phyloP scores from a whole-genome alignment of 2,329 filamentous ascomycete species.

The Hirsutella thompsonii region DNA sequence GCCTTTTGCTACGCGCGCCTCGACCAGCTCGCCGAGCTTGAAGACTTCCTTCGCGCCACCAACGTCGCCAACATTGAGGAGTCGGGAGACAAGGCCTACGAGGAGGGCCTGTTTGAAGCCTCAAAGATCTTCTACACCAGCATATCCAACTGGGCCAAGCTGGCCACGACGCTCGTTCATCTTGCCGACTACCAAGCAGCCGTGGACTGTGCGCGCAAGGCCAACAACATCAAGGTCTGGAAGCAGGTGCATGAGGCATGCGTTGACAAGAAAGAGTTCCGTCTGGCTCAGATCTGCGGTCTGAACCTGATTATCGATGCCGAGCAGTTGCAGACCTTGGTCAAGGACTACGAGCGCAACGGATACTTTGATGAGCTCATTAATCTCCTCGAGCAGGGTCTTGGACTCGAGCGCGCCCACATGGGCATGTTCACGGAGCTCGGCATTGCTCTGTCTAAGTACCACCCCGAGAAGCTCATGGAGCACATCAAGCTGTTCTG shows the following conservation, averaged over 20 bases:
- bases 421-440: constrained; percentile 97
- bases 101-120: constrained; percentile 85
- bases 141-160: constrained; percentile 99
- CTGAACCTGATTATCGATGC: constrained; percentile 96
- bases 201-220: constrained; percentile 94
- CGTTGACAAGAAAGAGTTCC: constrained; percentile 96
- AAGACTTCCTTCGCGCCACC: constrained; percentile 85
- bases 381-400: constrained; percentile 80
- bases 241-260: constrained; percentile 96
- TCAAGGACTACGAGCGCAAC: constrained; percentile 92
- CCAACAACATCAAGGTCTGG: constrained; percentile 99
- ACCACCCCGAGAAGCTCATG: constrained; percentile 92
- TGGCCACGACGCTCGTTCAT: constrained; percentile 95
- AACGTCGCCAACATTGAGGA: constrained; percentile 95
- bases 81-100: constrained; percentile 95
- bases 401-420: constrained; percentile 82
- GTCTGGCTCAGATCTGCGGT: constrained; percentile 95
- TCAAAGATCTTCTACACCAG: constrained; percentile 98
- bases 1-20: constrained; percentile 90
- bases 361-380: constrained; percentile 99
- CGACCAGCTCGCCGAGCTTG: constrained; percentile 81
- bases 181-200: constrained; percentile 94
- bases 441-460: constrained; percentile 84
- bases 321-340: constrained; percentile 82
- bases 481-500: constrained; percentile 98